Conservation (phyloP, 23 red algal species). For the Cyanidium caldarium region DNA sequence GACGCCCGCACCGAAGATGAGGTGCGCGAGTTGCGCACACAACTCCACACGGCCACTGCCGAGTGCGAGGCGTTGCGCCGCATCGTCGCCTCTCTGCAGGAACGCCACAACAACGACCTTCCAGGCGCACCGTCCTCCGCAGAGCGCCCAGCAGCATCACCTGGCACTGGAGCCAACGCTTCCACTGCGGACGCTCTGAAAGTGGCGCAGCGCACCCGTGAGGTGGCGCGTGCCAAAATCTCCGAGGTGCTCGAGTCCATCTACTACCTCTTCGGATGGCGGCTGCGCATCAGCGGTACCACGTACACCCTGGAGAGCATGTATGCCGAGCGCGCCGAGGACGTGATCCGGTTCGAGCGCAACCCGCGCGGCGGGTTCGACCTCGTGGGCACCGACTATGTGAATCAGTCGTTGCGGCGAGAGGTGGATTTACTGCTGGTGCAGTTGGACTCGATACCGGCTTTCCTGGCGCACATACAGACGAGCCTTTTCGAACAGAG, state of each 20-base stretch:
- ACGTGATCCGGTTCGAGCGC: constrained; percentile 35
- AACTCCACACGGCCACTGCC: no score
- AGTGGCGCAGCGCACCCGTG: constrained; percentile 37
- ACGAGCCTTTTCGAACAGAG: not conserved
- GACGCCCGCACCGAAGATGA: no score
- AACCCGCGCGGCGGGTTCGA: not conserved
- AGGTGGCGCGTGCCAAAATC: constrained; percentile 71
- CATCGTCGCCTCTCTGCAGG: no score
- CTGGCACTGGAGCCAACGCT: not conserved
- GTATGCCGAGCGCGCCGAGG: constrained; percentile 54
- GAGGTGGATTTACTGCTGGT: not conserved
- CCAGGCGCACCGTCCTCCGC: no score
- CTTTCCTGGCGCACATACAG: not conserved
- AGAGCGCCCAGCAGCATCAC: no score
- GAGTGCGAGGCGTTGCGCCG: no score
- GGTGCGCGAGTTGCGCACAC: no score
- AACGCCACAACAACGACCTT: no score
- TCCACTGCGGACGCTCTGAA: not conserved
- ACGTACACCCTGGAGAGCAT: constrained; percentile 40
- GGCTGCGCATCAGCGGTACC: constrained; percentile 46
- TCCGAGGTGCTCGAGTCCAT: constrained; percentile 54
- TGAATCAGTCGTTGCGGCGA: not conserved
- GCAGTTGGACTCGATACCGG: not conserved
- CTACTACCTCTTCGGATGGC: constrained; percentile 80
- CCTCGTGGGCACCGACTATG: not conserved